Percentiles rank a stretch among this genome's conserved stretches.
These are phyloP conservation scores for Guadua angustifolia DNA, from an alignment of 176 grass and related monocot genomes.

Conservation along the genomic window DNA sequence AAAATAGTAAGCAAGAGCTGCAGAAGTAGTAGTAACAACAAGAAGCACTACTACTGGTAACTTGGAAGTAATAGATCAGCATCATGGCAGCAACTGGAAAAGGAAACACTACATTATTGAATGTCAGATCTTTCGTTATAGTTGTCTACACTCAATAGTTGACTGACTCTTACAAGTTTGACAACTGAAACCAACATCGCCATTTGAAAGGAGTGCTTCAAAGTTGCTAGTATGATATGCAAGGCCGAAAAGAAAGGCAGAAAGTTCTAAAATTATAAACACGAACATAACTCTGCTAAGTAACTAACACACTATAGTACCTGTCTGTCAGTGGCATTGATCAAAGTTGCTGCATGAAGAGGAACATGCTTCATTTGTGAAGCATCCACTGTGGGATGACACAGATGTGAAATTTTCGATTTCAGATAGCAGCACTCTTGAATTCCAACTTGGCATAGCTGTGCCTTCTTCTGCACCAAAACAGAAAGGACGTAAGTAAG, in stretches of 20 bases:
- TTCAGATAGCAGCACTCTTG: conserved; percentile 69
- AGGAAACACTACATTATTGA: not conserved
- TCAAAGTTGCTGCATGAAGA: conserved; percentile 33
- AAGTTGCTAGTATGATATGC: not conserved
- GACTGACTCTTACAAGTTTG: conserved; percentile 6
- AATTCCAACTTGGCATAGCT: conserved; percentile 48
- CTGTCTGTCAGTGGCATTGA: conserved; percentile 45
- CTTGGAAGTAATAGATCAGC: conserved; percentile 37
- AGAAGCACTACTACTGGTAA: conserved; percentile 11
- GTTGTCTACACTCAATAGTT: not conserved
- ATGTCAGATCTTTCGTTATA: not conserved
- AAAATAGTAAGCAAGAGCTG: conserved; percentile 21
- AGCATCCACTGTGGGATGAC: conserved; percentile 30
- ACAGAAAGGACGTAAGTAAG: conserved; percentile 26
- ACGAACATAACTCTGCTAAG: conserved; percentile 7
- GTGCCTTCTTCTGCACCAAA: conserved; percentile 63
- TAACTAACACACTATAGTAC: conserved; percentile 28
- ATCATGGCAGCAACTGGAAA: conserved; percentile 16
- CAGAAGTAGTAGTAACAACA: conserved; percentile 7
- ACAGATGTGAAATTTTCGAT: conserved; percentile 64
- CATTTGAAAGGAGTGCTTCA: conserved; percentile 29
- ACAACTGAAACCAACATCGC: not conserved
- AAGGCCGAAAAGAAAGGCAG: not conserved
- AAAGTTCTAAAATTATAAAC: conserved; percentile 24
- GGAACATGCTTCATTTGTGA: conserved; percentile 41